phyloP scores from a whole-genome alignment of 176 grass and related monocot species.

The Oropetium thomaeum region DNA sequence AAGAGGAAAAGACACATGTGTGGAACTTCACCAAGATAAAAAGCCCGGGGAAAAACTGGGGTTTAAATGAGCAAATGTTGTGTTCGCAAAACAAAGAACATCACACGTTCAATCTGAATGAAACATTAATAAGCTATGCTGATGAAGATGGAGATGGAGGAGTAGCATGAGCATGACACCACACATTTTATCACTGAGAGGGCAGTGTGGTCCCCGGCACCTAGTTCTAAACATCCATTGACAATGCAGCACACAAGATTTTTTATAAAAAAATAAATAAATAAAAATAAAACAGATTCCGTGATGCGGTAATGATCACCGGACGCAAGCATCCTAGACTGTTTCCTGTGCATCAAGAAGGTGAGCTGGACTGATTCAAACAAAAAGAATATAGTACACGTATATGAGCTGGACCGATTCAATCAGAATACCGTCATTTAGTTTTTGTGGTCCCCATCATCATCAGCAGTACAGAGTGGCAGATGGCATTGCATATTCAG shows the following conservation, averaged over 20 bases:
- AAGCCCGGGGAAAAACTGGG: too few relatives aligned
- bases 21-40: too few relatives aligned
- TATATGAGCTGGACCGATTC: conserved; percentile 40
- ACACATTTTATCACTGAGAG: too few relatives aligned
- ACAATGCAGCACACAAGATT: neutral
- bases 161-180: too few relatives aligned
- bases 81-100: too few relatives aligned
- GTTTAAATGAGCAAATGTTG: too few relatives aligned
- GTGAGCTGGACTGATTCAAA: conserved; percentile 26
- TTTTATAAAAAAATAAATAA: too few relatives aligned
- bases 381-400: too few relatives aligned
- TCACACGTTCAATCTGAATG: too few relatives aligned
- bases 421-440: conserved; percentile 15
- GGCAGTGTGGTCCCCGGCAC: neutral
- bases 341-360: conserved; percentile 17
- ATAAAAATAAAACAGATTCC: neutral
- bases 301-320: neutral
- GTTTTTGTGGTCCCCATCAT: conserved; percentile 19
- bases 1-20: too few relatives aligned
- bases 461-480: conserved; percentile 19
- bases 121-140: too few relatives aligned
- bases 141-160: too few relatives aligned
- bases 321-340: conserved; percentile 29
- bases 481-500: conserved; percentile 41
- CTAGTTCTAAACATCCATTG: conserved; percentile 15